Evolutionary conservation across 306 rosid genomes (phyloP).

Genomic region (Ormosia emarginata): DNA sequence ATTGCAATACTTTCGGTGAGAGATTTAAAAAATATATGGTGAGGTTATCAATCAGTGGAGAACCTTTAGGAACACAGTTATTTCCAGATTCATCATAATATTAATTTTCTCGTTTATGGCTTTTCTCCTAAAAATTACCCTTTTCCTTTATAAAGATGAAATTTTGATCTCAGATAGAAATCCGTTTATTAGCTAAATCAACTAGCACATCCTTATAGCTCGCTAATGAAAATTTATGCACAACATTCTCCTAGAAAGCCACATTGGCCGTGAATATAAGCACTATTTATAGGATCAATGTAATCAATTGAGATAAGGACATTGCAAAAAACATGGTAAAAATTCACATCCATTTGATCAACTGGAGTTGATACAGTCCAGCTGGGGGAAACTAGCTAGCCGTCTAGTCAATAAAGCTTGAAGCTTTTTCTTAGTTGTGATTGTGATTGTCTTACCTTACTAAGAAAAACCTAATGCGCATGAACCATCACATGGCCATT

Average conservation of each 20-base stretch:
- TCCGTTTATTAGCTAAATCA: not conserved
- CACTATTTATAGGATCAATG: not conserved
- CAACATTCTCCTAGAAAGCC: not conserved
- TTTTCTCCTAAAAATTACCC: not conserved
- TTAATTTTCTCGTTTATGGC: not conserved
- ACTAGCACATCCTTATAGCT: not conserved
- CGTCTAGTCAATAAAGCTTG: conserved; percentile 12
- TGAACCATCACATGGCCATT: not conserved
- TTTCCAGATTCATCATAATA: not conserved
- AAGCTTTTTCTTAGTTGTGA: conserved; percentile 7
- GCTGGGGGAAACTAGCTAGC: not conserved
- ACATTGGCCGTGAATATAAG: not conserved
- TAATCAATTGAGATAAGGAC: not conserved
- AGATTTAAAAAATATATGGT: not conserved
- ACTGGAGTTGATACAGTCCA: not conserved
- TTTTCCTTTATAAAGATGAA: not conserved
- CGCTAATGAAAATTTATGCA: not conserved
- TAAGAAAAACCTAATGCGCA: conserved; percentile 6
- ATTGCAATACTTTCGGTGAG: not conserved
- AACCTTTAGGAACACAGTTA: not conserved
- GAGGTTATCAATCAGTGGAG: not conserved
- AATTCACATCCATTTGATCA: conserved; percentile 15
- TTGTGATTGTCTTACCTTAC: conserved; percentile 3
- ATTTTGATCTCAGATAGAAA: not conserved
- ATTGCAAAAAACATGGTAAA: not conserved